A percentile compares a stretch with the other conserved stretches of the same genome.
These are phyloP conservation scores for Nemania abortiva DNA, from an alignment of 2,329 filamentous ascomycete species.

Conservation along the genomic window DNA sequence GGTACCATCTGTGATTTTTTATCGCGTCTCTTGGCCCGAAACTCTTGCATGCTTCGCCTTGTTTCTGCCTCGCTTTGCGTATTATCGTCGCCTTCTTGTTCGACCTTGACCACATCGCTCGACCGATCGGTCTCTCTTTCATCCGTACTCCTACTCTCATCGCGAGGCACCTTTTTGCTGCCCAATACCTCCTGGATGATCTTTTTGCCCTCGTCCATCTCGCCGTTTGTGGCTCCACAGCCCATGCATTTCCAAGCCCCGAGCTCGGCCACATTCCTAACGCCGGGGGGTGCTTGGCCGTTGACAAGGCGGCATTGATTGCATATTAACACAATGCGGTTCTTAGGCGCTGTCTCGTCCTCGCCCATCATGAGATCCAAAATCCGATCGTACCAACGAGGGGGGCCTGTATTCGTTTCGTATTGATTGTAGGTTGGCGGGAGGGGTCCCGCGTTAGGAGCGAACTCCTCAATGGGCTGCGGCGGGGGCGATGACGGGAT, in stretches of 20 bases:
- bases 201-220: slow-evolving; percentile 79
- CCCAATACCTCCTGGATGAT: slow-evolving; percentile 75
- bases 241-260: slow-evolving; percentile 89
- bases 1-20: slow-evolving; percentile 48
- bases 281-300: slow-evolving; percentile 92
- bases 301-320: slow-evolving; percentile 87
- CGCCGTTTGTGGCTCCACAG: slow-evolving; percentile 86
- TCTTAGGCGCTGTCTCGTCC: slow-evolving; percentile 92
- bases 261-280: slow-evolving; percentile 79
- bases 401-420: slow-evolving; percentile 48
- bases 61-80: slow-evolving; percentile 37
- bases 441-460: slow-evolving; percentile 48
- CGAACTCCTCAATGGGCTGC: slow-evolving; percentile 45
- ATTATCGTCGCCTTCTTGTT: slow-evolving; percentile 41
- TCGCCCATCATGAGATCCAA: slow-evolving; percentile 93
- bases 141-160: slow-evolving; percentile 39
- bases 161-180: slow-evolving; percentile 26
- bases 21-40: slow-evolving; percentile 35
- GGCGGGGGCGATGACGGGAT: slow-evolving; percentile 44
- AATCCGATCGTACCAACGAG: slow-evolving; percentile 94
- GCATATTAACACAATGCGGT: slow-evolving; percentile 90
- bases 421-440: slow-evolving; percentile 53
- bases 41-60: slow-evolving; percentile 33
- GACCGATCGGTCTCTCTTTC: slow-evolving; percentile 42
- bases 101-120: slow-evolving; percentile 43